These are phyloP conservation scores for Nigrospora sphaerica DNA, from an alignment of 2,329 filamentous ascomycete genomes.

Conservation along the genomic window DNA sequence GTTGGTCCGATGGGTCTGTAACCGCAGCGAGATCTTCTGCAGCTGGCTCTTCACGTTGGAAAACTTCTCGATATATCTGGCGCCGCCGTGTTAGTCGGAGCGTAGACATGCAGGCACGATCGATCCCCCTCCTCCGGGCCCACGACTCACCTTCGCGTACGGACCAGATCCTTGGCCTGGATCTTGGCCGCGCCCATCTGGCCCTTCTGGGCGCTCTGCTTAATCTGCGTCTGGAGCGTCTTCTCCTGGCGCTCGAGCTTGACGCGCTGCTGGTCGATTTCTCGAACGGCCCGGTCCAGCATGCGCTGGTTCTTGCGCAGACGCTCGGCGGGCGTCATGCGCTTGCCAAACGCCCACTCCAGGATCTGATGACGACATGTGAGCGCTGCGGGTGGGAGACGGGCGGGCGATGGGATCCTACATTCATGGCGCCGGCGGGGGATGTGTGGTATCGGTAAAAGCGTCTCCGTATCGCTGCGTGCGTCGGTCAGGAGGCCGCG, in stretches of 20 bases:
- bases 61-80: constrained; percentile 89
- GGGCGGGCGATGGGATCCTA: neutral
- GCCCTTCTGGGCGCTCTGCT: constrained; percentile 95
- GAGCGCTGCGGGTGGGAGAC: neutral
- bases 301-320: constrained; percentile 91
- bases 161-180: constrained; percentile 92
- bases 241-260: constrained; percentile 99
- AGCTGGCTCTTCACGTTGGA: constrained; percentile 96
- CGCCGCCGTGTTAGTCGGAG: neutral
- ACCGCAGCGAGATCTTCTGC: constrained; percentile 88
- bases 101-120: too few species aligned
- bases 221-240: constrained; percentile 92
- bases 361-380: constrained; percentile 60
- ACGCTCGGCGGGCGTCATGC: constrained; percentile 92
- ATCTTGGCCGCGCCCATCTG: constrained; percentile 99
- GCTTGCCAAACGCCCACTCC: constrained; percentile 99
- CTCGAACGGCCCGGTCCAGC: constrained; percentile 93
- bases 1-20: constrained; percentile 97
- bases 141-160: constrained; percentile 63
- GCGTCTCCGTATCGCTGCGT: too few species aligned
- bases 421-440: neutral
- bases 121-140: too few species aligned
- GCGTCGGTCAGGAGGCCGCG: too few species aligned
- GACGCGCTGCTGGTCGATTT: constrained; percentile 87
- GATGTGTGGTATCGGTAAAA: too few species aligned